A percentile compares a stretch with the other conserved stretches of the same genome.
phyloP scores from a whole-genome alignment of 306 rosid genomes.

The Adenanthera pavonina region DNA sequence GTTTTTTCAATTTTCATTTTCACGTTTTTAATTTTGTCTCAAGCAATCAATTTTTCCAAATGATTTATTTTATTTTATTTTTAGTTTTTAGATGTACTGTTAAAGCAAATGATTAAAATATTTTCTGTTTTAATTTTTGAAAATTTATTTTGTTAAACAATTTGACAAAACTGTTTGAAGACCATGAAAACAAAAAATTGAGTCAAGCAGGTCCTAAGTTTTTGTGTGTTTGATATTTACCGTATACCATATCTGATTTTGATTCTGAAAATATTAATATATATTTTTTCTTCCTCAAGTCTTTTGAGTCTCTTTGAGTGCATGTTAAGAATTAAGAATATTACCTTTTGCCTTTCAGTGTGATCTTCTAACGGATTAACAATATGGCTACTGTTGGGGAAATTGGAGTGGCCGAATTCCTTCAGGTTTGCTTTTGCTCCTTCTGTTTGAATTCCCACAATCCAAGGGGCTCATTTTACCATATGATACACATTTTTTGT shows the following conservation, averaged over 20 bases:
- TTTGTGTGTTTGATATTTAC: neutral
- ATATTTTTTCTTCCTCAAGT: neutral
- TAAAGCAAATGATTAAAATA: neutral
- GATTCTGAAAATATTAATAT: neutral
- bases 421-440: conserved; percentile 42
- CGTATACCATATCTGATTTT: neutral
- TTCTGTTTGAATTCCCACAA: neutral
- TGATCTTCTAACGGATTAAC: neutral
- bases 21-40: neutral
- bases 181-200: neutral
- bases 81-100: neutral
- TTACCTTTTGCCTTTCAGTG: conserved; percentile 12
- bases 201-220: neutral
- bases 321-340: neutral
- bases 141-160: neutral
- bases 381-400: conserved; percentile 52
- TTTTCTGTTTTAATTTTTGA: neutral
- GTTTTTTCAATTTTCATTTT: neutral
- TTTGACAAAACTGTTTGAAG: neutral
- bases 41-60: neutral
- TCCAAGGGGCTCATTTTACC: neutral
- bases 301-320: neutral
- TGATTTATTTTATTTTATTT: neutral
- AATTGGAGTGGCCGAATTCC: conserved; percentile 54
- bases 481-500: neutral